Base-by-base conservation (phyloP, 345 rosid genomes). In the Pistacia integerrima region DNA sequence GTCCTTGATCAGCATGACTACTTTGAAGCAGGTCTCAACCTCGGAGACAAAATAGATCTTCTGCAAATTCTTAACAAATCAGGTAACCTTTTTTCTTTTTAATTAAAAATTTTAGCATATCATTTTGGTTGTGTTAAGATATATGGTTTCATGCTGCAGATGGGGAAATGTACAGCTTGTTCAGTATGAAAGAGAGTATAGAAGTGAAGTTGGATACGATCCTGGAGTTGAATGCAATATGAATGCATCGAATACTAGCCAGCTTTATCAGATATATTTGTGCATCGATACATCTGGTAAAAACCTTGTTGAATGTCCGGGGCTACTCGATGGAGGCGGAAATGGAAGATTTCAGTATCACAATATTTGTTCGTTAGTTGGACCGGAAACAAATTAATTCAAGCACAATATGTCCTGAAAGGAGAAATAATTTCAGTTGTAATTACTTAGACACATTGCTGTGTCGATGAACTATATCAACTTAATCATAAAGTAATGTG, bases 41-140 rank as follows among this genome's bases (percentile, higher is more conserved):
- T 70, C 49, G 54, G 36, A 20, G 48, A 70, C 33, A 36, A 41
- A 10, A 13, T 57, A 36, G 64, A 70, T 10, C 64, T 25, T 56
- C 73, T 55, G 17, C 63, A 30, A n/a, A 70, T 36, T 11, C 64
- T 70, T 20, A 70, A 57, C 18, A 70, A 57, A 4, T 35, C 64
- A 70, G 74, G 74, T 70, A 48, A 67, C 28, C 51, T 12, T 25
- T 61, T 13, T 22, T 33, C 8, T 61, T 61, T n/a, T 25, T 20
- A 60, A 6, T 22, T 11, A 13, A 25, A 10, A 8, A 35, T 28
- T 25, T 25, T 36, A 36, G 5, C 41, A 36, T 36, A 36, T 36
- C 5, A 5, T 2, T 36, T 36, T 3, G 3, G 41, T 5, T 36
- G 41, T 36, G 41, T 36, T 36, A 36, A 36, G 41, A 36, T 54